Base-by-base conservation (phyloP, 495 filamentous ascomycete species). In the Trichocladium antarcticum region DNA sequence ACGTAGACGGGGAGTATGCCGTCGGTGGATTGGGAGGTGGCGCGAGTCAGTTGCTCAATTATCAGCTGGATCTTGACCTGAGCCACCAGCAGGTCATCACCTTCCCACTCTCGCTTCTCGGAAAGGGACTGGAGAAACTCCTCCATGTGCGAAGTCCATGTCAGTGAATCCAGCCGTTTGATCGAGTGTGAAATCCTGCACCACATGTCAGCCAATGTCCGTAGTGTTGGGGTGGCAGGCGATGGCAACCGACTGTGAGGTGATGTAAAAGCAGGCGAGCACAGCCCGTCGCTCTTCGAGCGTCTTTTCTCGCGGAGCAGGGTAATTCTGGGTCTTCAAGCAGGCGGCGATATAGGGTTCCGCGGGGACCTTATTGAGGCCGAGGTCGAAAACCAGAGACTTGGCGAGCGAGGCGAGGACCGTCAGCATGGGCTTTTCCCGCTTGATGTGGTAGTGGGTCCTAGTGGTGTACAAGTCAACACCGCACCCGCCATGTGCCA, bases 81-180 rank as follows among this genome's bases (percentile, higher is more conserved):
- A 2, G 72, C 59, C 3, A 74, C 65, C 14, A 81, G 57, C 27
- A 74, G 47, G 27, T 71, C 67, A 59, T 82, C 78, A 11, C 70
- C 67, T 5, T 67, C 58, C 50, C 69, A 70, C 44, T 77, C 74
- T 37, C 66, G 68, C 8, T 60, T 55, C 32, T 74, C 61, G 1
- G 66, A 57, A 0, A 80, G 62, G 1, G 64, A 51, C 0, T 62
- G 54, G 1, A 81, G 63, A 31, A 68, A 74, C 19, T 76, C 70
- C 29, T 77, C 75, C 58, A 80, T 66, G 41, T 76, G 68, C 6
- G 71, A 53, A 7, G 69, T 75, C 72, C 74, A 80, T 14, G 62
- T 64, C 6, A 80, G 56, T 5, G 72, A 64, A 36, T 68, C 41
- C 67, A 73, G 50, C 66, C 61, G 44, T 67, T 75, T 56, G 53